Percentiles rank a stretch among this genome's conserved stretches.
Conservation (phyloP, 1,284 basidiomycete genomes). For the Pyrrhoderma lamaoense region DNA sequence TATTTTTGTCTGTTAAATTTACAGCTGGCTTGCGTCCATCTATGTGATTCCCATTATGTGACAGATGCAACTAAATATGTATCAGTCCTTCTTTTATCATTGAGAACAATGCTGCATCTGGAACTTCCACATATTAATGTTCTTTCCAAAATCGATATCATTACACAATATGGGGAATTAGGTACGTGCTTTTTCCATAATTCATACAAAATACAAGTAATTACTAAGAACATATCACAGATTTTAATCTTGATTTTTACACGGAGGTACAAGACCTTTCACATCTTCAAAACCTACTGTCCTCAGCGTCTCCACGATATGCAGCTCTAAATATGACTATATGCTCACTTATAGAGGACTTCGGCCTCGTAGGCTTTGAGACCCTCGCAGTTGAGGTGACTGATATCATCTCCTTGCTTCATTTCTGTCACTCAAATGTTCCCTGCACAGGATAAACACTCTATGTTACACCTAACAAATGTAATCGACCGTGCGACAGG, state of each 20-base stretch:
- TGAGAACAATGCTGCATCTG: slow-evolving; percentile 96
- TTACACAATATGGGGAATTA: slow-evolving; percentile 82
- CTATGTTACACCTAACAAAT: slow-evolving; percentile 82
- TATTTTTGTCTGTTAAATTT: slow-evolving; percentile 24
- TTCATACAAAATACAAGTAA: slow-evolving; percentile 1
- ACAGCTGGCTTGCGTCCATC: slow-evolving; percentile 88
- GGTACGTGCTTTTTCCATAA: slow-evolving; percentile 39
- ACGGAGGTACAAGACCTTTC: slow-evolving; percentile 96
- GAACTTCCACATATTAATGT: slow-evolving; percentile 98
- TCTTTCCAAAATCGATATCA: slow-evolving; percentile 89
- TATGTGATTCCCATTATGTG: slow-evolving; percentile 96
- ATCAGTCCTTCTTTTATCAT: slow-evolving; percentile 83
- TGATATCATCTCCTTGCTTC: background rate
- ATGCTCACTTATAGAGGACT: slow-evolving; percentile 90
- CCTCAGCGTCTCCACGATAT: slow-evolving; percentile 59
- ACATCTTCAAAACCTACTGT: slow-evolving; percentile 76
- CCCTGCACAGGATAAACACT: slow-evolving; percentile 67
- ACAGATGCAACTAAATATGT: slow-evolving; percentile 95
- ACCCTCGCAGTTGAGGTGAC: slow-evolving; percentile 88
- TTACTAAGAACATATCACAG: slow-evolving; percentile 34
- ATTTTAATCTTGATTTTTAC: slow-evolving; percentile 97
- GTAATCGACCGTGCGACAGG: slow-evolving; percentile 86
- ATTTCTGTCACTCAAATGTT: slow-evolving; percentile 30
- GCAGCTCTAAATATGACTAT: slow-evolving; percentile 82
- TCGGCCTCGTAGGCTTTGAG: slow-evolving; percentile 92